These are phyloP conservation scores for Aureobasidium subglaciale DNA, from an alignment of 2,329 filamentous ascomycete genomes.

Conservation along the genomic window DNA sequence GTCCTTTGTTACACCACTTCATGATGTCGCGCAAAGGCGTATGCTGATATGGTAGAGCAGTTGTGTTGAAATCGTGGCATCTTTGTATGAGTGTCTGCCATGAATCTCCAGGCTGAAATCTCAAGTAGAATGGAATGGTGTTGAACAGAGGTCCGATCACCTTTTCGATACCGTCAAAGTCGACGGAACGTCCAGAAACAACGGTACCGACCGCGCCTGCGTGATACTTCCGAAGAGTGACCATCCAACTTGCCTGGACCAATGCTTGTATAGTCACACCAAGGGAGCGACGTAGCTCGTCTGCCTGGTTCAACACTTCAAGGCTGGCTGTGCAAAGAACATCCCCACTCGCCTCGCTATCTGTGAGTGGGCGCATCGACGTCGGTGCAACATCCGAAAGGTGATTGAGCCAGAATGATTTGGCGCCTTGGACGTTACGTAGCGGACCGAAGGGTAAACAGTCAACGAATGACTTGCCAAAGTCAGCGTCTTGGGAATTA, in stretches of 20 bases:
- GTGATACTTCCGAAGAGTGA: conserved; percentile 41
- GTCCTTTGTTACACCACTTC: conserved; percentile 62
- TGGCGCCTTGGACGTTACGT: conserved; percentile 38
- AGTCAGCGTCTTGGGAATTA: conserved; percentile 21
- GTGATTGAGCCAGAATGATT: conserved; percentile 61
- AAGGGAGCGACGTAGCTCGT: conserved; percentile 47
- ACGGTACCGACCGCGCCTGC: conserved; percentile 59
- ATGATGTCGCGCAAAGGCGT: conserved; percentile 71
- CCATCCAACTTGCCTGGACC: conserved; percentile 67
- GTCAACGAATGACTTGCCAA: conserved; percentile 55
- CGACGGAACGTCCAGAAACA: conserved; percentile 68
- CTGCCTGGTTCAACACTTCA: conserved; percentile 39
- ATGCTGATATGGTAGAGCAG: conserved; percentile 66
- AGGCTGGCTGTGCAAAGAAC: conserved; percentile 29
- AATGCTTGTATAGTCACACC: conserved; percentile 73
- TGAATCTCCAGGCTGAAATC: conserved; percentile 37
- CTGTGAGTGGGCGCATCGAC: conserved; percentile 25
- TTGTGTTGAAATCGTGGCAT: conserved; percentile 65
- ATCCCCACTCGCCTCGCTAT: conserved; percentile 20
- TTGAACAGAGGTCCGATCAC: conserved; percentile 85
- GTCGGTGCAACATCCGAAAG: conserved; percentile 35
- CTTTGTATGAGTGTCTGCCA: conserved; percentile 55
- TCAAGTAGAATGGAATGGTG: conserved; percentile 65
- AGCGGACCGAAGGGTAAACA: conserved; percentile 65
- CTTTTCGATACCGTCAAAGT: conserved; percentile 56